Base-by-base conservation (phyloP, 768 basidiomycete species). In the Clavulina sp. region DNA sequence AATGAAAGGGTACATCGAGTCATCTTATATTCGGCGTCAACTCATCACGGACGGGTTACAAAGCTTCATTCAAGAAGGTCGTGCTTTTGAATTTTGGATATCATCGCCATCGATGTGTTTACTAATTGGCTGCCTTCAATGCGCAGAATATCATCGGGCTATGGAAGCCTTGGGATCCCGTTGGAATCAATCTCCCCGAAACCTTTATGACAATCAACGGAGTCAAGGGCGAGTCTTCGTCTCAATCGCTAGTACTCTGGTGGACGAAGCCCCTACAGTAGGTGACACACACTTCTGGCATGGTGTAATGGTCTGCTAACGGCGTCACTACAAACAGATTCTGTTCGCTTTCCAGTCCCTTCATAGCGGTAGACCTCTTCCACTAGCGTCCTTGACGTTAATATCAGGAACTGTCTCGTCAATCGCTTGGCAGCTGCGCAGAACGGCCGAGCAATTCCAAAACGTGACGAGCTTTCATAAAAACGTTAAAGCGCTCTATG, bases 401-500 rank as follows among this genome's bases (percentile, higher is more conserved):
- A n/a, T n/a, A n/a, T n/a, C n/a, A n/a, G n/a, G n/a, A n/a, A n/a
- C n/a, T n/a, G n/a, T n/a, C n/a, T n/a, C n/a, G n/a, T n/a, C n/a
- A n/a, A n/a, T n/a, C n/a, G n/a, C n/a, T n/a, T n/a, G n/a, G n/a
- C n/a, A n/a, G n/a, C n/a, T n/a, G n/a, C n/a, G n/a, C n/a, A n/a
- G n/a, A n/a, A n/a, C n/a, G n/a, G n/a, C n/a, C n/a, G n/a, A n/a
- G n/a, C n/a, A n/a, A n/a, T n/a, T n/a, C n/a, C n/a, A n/a, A n/a
- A n/a, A n/a, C n/a, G n/a, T n/a, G n/a, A n/a, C n/a, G n/a, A n/a
- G n/a, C n/a, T n/a, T n/a, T n/a, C n/a, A n/a, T 34, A 41, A 19
- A 33, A 7, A 41, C 18, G 31, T 54, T 21, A 40, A 44, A 30
- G 48, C 48, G 3, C 31, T 54, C 9, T 54, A 54, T 26, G 53